These are phyloP conservation scores for Gnomoniopsis smithogilvyi DNA, from an alignment of 2,329 filamentous ascomycete species.

Conservation along the genomic window DNA sequence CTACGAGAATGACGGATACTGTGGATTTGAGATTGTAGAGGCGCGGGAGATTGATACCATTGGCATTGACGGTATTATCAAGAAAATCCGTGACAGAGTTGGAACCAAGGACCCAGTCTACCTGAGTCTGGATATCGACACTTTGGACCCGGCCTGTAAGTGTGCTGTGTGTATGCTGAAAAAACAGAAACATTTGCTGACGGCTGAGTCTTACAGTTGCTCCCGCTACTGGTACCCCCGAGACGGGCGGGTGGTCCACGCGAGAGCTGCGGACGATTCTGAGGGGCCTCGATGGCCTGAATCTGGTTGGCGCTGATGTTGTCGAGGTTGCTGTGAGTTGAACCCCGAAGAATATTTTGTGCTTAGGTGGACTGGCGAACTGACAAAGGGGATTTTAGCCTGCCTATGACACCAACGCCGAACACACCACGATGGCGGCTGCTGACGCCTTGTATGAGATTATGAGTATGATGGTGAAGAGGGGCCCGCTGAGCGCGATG, in stretches of 20 bases:
- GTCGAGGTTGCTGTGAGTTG: slow-evolving; percentile 62
- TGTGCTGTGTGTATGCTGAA: slow-evolving; percentile 8
- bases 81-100: slow-evolving; percentile 72
- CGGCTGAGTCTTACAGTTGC: slow-evolving; percentile 46
- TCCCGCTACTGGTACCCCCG: slow-evolving; percentile 70
- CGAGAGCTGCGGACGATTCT: slow-evolving; percentile 70
- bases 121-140: slow-evolving; percentile 83
- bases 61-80: slow-evolving; percentile 68
- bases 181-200: slow-evolving; percentile 10
- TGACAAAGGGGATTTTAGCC: slow-evolving; percentile 34
- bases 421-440: slow-evolving; percentile 71
- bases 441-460: slow-evolving; percentile 72
- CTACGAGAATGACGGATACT: slow-evolving; percentile 83
- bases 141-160: slow-evolving; percentile 76
- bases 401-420: slow-evolving; percentile 70
- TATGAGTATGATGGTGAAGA: slow-evolving; percentile 80
- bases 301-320: slow-evolving; percentile 67
- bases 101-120: slow-evolving; percentile 75
- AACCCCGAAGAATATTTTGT: neutral
- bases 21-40: slow-evolving; percentile 79
- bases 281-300: slow-evolving; percentile 64
- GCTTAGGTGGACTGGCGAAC: neutral
- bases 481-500: slow-evolving; percentile 48
- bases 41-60: slow-evolving; percentile 55
- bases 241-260: slow-evolving; percentile 74